Percentiles rank a stretch among this genome's conserved stretches.
These are phyloP conservation scores for Mycena indigotica DNA, from an alignment of 768 basidiomycete genomes.

Conservation along the genomic window DNA sequence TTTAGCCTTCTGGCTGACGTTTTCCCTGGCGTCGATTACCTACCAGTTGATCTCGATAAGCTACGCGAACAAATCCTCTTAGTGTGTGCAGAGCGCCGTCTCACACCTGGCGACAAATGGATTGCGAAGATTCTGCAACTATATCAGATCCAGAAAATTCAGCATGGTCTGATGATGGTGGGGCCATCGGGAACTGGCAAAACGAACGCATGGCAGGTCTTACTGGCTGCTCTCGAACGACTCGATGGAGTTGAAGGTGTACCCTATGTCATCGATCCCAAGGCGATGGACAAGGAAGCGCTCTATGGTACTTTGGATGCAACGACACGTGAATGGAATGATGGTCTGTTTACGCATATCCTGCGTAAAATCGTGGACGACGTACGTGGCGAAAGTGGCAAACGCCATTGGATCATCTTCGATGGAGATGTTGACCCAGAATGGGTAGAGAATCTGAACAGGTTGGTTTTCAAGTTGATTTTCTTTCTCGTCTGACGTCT, in stretches of 20 bases:
- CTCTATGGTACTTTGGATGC: conserved; percentile 96
- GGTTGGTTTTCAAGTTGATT: conserved; percentile 53
- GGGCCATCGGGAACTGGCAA: conserved; percentile 97
- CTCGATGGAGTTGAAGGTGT: conserved; percentile 92
- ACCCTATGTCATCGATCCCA: conserved; percentile 96
- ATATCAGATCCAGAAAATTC: conserved; percentile 99
- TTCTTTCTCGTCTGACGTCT: conserved; percentile 4
- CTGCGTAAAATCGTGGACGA: conserved; percentile 98
- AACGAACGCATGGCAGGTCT: conserved; percentile 94
- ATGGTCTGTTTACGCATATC: conserved; percentile 97
- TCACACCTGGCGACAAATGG: conserved; percentile 90
- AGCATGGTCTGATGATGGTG: conserved; percentile 99
- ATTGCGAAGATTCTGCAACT: conserved; percentile 94
- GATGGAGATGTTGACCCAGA: conserved; percentile 99
- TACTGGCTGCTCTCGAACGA: conserved; percentile 86
- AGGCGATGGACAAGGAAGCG: conserved; percentile 98
- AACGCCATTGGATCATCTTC: conserved; percentile 99
- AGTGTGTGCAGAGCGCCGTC: conserved; percentile 83
- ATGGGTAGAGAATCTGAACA: conserved; percentile 99
- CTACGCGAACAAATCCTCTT: conserved; percentile 83
- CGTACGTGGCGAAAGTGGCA: conserved; percentile 94
- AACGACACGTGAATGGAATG: conserved; percentile 99
- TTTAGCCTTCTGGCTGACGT: conserved; percentile 89
- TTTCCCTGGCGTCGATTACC: conserved; percentile 93
- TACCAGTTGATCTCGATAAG: conserved; percentile 84